Percentiles rank a stretch among this genome's conserved stretches.
Conservation (phyloP, 441 rosid species). For the Euphorbia schlechtendalii region DNA sequence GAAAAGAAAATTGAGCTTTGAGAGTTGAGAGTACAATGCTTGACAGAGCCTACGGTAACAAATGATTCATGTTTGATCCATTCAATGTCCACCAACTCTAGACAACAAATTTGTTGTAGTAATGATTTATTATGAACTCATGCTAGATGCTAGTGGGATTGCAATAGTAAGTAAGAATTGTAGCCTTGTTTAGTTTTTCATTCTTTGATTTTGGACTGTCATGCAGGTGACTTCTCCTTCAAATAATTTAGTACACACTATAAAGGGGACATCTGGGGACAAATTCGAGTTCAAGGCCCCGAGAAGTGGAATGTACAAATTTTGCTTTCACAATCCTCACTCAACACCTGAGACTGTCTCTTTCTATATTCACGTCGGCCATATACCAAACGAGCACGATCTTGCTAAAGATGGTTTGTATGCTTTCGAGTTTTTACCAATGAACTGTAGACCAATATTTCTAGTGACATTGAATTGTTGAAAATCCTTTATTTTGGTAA, state of each 20-base stretch:
- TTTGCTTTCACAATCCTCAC: constrained; percentile 89
- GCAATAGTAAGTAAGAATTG: background rate
- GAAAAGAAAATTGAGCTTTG: background rate
- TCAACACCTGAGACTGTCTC: constrained; percentile 86
- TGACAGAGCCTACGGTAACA: background rate
- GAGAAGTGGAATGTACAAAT: constrained; percentile 80
- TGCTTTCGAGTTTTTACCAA: background rate
- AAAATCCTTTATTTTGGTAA: background rate
- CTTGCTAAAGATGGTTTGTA: constrained; percentile 83
- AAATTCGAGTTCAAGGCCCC: constrained; percentile 86
- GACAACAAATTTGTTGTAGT: background rate
- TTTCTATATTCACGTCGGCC: constrained; percentile 88
- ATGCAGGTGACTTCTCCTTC: constrained; percentile 66
- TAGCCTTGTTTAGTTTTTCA: background rate
- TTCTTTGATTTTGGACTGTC: background rate
- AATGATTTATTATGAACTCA: background rate
- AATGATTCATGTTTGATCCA: background rate
- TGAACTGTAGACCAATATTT: background rate
- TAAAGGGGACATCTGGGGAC: constrained; percentile 89
- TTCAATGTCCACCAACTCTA: background rate
- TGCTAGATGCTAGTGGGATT: background rate
- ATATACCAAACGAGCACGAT: constrained; percentile 79
- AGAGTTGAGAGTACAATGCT: no score
- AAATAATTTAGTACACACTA: constrained; percentile 48
- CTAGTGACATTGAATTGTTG: constrained; percentile 7